These are phyloP conservation scores for Pinus taeda DNA, from an alignment of 75 land plant genomes.

Conservation along the genomic window DNA sequence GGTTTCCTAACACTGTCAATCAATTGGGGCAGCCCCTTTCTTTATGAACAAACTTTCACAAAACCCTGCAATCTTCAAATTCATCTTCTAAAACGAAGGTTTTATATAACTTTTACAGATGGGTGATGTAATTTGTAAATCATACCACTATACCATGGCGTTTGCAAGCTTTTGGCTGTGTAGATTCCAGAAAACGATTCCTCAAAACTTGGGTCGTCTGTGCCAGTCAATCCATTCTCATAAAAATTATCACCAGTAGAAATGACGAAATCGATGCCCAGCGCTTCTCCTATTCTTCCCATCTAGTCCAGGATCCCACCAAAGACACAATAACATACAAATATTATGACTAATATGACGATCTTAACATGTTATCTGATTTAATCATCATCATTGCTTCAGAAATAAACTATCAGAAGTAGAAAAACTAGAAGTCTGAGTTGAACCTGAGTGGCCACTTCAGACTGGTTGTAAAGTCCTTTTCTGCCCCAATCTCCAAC, in stretches of 20 bases:
- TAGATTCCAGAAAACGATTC: slow-evolving; percentile 38
- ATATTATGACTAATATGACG: not conserved
- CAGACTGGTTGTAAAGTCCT: slow-evolving; percentile 37
- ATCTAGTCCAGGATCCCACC: slow-evolving; percentile 24
- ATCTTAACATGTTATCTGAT: no score
- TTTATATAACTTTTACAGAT: no score
- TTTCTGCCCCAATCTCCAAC: slow-evolving; percentile 52
- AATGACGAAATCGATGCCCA: slow-evolving; percentile 36
- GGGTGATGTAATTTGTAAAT: no score
- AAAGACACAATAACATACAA: not conserved
- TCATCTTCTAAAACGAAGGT: no score
- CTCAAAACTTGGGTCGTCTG: slow-evolving; percentile 28
- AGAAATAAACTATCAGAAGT: not conserved
- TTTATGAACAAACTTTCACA: not conserved
- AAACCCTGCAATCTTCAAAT: no score
- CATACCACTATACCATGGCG: slow-evolving; percentile 38
- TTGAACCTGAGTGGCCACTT: slow-evolving; percentile 34
- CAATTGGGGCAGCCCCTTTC: not conserved
- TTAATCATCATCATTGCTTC: no score
- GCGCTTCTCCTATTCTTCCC: slow-evolving; percentile 31
- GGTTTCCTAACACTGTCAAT: slow-evolving; percentile 37
- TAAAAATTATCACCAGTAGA: slow-evolving; percentile 52
- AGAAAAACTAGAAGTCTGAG: not conserved
- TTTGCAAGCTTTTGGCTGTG: slow-evolving; percentile 49
- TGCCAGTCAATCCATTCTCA: slow-evolving; percentile 36